phyloP scores from a whole-genome alignment of 805 yeast genomes.

The Wickerhamomyces pijperi region DNA sequence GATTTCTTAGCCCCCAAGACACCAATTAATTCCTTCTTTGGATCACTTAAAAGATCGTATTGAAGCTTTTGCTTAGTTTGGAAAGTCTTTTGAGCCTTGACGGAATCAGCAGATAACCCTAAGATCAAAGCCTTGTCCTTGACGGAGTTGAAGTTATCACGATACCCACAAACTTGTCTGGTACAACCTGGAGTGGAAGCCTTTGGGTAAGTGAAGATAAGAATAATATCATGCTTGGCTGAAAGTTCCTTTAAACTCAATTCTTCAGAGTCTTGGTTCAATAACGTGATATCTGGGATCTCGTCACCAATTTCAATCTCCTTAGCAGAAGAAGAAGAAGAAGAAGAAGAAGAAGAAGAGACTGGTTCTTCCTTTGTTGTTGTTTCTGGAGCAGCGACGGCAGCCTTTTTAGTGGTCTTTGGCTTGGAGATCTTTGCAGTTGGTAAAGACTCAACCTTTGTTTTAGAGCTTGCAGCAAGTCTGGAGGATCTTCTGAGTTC shows the following conservation, averaged over 20 bases:
- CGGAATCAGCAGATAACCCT: conserved; percentile 80
- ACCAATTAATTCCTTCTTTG: conserved; percentile 55
- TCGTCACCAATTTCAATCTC: conserved; percentile 44
- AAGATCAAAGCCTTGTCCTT: conserved; percentile 47
- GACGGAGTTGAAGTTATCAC: conserved; percentile 49
- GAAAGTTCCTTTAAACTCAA: conserved; percentile 36
- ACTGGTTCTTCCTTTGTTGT: no score
- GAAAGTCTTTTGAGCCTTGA: conserved; percentile 67
- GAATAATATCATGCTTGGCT: conserved; percentile 31
- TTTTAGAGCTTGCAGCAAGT: conserved; percentile 4
- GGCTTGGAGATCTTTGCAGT: conserved; percentile 16
- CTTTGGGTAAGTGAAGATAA: conserved; percentile 73
- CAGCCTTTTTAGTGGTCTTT: conserved; percentile 1
- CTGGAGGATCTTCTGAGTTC: conserved; percentile 16
- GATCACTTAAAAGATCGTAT: conserved; percentile 70
- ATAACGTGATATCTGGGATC: conserved; percentile 52
- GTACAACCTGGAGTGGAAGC: conserved; percentile 98
- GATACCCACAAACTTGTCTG: conserved; percentile 83
- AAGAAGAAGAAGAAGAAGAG: no score
- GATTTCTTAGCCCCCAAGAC: conserved; percentile 74
- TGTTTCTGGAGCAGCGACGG: no score
- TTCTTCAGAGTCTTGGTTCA: conserved; percentile 60
- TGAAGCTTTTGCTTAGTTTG: conserved; percentile 62
- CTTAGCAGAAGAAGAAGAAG: conserved; percentile 1
- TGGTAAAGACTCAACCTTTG: conserved; percentile 8